Evolutionary conservation across 345 rosid species (phyloP).

Genomic region (Salix udensis): DNA sequence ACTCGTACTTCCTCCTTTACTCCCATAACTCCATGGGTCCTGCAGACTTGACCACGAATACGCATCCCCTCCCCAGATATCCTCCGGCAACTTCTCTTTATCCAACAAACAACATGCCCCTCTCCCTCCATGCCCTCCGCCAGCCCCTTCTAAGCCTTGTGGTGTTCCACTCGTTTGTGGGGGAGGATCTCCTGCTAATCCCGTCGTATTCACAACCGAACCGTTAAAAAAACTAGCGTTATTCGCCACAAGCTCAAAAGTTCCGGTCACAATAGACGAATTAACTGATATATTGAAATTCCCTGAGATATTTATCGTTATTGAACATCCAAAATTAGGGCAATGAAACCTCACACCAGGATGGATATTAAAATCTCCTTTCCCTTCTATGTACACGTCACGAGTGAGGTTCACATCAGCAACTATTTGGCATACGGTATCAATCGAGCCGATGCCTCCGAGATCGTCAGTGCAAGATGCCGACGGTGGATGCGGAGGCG

Average conservation of each 20-base stretch:
- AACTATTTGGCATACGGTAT: conserved; percentile 79
- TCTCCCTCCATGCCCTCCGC: conserved; percentile 98
- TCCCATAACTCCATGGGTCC: conserved; percentile 76
- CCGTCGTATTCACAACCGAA: conserved; percentile 77
- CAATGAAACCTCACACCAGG: conserved; percentile 76
- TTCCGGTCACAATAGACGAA: conserved; percentile 61
- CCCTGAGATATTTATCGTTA: conserved; percentile 72
- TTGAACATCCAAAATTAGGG: conserved; percentile 55
- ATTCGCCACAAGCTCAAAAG: conserved; percentile 63
- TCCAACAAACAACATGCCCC: conserved; percentile 82
- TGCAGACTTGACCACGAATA: conserved; percentile 89
- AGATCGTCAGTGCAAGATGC: conserved; percentile 88
- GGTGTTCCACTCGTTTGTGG: conserved; percentile 97
- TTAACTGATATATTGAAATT: conserved; percentile 64
- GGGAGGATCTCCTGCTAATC: conserved; percentile 78
- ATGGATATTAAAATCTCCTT: conserved; percentile 67
- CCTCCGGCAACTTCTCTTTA: conserved; percentile 70
- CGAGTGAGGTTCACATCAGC: conserved; percentile 78
- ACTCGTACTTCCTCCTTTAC: conserved; percentile 84
- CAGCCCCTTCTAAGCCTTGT: conserved; percentile 78
- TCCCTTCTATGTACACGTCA: conserved; percentile 80
- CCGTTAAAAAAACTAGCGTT: conserved; percentile 62
- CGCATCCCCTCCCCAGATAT: conserved; percentile 99
- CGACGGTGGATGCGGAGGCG: conserved; percentile 90
- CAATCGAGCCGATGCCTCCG: conserved; percentile 77